Evolutionary conservation across 371 early-diverging fungal species (phyloP).

Genomic region (Rhizopus microsporus): DNA sequence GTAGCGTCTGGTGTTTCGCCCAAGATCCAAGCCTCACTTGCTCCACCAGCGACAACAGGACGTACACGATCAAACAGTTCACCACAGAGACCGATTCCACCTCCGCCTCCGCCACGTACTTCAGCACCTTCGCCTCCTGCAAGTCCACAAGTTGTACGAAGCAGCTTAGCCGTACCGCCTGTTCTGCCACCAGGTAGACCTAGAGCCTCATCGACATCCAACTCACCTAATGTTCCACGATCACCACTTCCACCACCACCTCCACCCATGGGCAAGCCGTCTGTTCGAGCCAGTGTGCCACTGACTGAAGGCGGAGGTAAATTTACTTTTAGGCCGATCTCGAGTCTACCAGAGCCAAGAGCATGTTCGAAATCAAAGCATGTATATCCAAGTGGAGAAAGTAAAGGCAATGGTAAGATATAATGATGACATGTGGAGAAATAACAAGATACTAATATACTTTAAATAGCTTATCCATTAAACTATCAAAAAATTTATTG

Average conservation of each 20-base stretch:
- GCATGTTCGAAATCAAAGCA: slow-evolving; percentile 13
- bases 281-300: slow-evolving; percentile 19
- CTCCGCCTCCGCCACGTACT: slow-evolving; percentile 34
- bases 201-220: slow-evolving; percentile 32
- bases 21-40: slow-evolving; percentile 10
- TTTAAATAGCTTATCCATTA: slow-evolving; percentile 27
- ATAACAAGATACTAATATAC: neutral
- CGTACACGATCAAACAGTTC: slow-evolving; percentile 45
- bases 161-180: slow-evolving; percentile 35
- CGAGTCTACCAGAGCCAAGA: slow-evolving; percentile 39
- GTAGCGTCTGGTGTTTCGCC: slow-evolving; percentile 1
- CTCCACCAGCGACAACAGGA: slow-evolving; percentile 32
- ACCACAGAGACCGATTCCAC: slow-evolving; percentile 45
- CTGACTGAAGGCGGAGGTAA: slow-evolving; percentile 40
- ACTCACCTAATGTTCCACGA: slow-evolving; percentile 9
- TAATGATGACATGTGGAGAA: neutral
- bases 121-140: slow-evolving; percentile 36
- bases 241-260: slow-evolving; percentile 22
- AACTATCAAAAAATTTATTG: slow-evolving; percentile 21
- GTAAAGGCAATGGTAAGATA: slow-evolving; percentile 40
- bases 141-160: slow-evolving; percentile 10
- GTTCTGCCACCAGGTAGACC: slow-evolving; percentile 42
- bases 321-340: slow-evolving; percentile 35
- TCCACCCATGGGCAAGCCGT: slow-evolving; percentile 1
- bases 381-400: slow-evolving; percentile 45